Evolutionary conservation across 495 filamentous ascomycete species (phyloP).

Genomic region (Tirmania nivea): DNA sequence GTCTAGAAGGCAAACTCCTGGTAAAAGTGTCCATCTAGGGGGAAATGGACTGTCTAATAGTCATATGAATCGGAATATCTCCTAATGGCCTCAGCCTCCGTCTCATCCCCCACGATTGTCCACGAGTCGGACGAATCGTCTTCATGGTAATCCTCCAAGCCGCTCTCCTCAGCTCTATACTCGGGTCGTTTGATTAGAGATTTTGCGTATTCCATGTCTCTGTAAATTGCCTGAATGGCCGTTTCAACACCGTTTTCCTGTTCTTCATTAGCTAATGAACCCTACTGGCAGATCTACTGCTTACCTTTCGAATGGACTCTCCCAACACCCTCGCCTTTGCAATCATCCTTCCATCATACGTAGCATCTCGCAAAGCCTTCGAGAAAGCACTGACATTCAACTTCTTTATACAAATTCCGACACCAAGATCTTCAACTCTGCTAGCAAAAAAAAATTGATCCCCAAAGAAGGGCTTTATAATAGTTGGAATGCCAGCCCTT

Average conservation of each 20-base stretch:
- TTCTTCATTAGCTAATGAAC: neutral
- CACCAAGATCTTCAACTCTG: slow-evolving; percentile 75
- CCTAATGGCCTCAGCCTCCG: neutral
- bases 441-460: slow-evolving; percentile 92
- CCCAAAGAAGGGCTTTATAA: slow-evolving; percentile 92
- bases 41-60: no score
- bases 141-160: slow-evolving; percentile 26
- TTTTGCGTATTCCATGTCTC: slow-evolving; percentile 89
- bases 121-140: slow-evolving; percentile 45
- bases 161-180: slow-evolving; percentile 14
- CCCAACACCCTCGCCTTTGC: slow-evolving; percentile 61
- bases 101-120: slow-evolving; percentile 53
- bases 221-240: slow-evolving; percentile 82
- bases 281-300: slow-evolving; percentile 13
- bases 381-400: slow-evolving; percentile 65
- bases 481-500: slow-evolving; percentile 76
- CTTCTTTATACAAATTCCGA: slow-evolving; percentile 75
- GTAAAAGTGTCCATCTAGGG: no score
- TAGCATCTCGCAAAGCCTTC: slow-evolving; percentile 77
- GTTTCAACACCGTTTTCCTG: slow-evolving; percentile 76
- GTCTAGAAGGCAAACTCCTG: no score
- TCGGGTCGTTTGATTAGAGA: slow-evolving; percentile 45
- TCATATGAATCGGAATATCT: neutral
- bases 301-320: slow-evolving; percentile 66
- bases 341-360: slow-evolving; percentile 73